A percentile compares a stretch with the other conserved stretches of the same genome.
phyloP scores from a whole-genome alignment of 148 eudicot species.

The Euryodendron excelsum region DNA sequence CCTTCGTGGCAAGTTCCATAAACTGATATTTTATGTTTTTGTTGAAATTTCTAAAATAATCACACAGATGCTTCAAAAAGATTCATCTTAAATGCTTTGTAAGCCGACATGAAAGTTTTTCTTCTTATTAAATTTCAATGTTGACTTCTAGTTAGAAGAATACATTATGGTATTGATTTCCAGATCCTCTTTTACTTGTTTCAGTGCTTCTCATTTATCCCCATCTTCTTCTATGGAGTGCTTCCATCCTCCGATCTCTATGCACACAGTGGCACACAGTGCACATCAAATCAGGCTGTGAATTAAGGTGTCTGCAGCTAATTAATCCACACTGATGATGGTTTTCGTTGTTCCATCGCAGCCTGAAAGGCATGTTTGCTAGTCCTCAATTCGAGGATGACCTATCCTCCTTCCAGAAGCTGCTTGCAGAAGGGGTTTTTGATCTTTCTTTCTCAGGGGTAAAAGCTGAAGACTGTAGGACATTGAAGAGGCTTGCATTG shows the following conservation, averaged over 20 bases:
- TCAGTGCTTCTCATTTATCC: background rate
- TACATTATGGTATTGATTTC: background rate
- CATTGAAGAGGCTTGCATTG: constrained; percentile 64
- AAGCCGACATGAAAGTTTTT: background rate
- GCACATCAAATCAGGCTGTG: background rate
- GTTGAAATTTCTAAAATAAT: background rate
- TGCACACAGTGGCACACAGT: background rate
- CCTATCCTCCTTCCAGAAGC: constrained; percentile 66
- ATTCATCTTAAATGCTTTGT: background rate
- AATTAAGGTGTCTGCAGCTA: constrained; percentile 6
- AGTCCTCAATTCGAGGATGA: constrained; percentile 67
- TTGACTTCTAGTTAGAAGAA: background rate
- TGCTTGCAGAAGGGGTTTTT: constrained; percentile 74
- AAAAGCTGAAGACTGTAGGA: constrained; percentile 50
- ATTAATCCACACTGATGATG: background rate
- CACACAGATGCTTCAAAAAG: background rate
- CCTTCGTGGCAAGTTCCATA: background rate
- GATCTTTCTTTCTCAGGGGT: constrained; percentile 50
- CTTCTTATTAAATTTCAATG: background rate
- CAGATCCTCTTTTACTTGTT: background rate
- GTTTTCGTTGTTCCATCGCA: constrained; percentile 27
- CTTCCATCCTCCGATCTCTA: background rate
- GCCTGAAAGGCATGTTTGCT: constrained; percentile 64
- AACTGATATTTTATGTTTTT: background rate
- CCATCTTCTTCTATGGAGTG: background rate